phyloP scores from a whole-genome alignment of 768 basidiomycete genomes.

The Arthromyces matolae region DNA sequence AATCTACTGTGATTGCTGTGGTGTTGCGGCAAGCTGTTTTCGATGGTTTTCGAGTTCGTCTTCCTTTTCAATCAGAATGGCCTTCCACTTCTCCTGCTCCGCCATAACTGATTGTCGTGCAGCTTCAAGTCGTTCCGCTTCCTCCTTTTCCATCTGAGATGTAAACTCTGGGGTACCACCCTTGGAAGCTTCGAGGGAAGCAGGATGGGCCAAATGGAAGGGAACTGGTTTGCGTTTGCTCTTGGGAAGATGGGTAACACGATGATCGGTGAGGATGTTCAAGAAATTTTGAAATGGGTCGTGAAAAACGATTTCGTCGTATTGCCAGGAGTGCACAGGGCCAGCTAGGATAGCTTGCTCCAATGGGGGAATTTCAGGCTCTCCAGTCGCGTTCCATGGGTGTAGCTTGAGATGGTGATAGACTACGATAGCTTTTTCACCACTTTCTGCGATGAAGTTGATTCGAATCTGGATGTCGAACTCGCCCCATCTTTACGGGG shows the following conservation, averaged over 20 bases:
- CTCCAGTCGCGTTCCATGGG: conserved; percentile 68
- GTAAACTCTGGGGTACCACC: conserved; percentile 82
- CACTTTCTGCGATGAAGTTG: conserved; percentile 83
- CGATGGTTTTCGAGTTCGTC: conserved; percentile 73
- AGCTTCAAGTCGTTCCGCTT: conserved; percentile 73
- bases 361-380: conserved; percentile 64
- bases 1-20: conserved; percentile 7
- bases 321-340: conserved; percentile 96
- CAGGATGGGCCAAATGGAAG: conserved; percentile 64
- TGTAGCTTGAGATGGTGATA: conserved; percentile 96
- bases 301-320: conserved; percentile 95
- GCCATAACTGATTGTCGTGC: conserved; percentile 66
- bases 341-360: conserved; percentile 64
- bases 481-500: conserved; percentile 81
- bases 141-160: conserved; percentile 80
- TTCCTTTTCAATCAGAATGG: conserved; percentile 71
- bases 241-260: conserved; percentile 79
- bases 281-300: conserved; percentile 90
- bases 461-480: conserved; percentile 94
- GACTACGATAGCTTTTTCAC: conserved; percentile 83
- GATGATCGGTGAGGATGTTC: conserved; percentile 71
- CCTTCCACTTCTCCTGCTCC: conserved; percentile 74
- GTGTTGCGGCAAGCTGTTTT: conserved; percentile 41
- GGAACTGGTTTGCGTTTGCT: conserved; percentile 59
- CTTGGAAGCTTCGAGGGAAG: conserved; percentile 62